phyloP scores from a whole-genome alignment of 495 filamentous ascomycete genomes.

The Talaromyces wortmannii region DNA sequence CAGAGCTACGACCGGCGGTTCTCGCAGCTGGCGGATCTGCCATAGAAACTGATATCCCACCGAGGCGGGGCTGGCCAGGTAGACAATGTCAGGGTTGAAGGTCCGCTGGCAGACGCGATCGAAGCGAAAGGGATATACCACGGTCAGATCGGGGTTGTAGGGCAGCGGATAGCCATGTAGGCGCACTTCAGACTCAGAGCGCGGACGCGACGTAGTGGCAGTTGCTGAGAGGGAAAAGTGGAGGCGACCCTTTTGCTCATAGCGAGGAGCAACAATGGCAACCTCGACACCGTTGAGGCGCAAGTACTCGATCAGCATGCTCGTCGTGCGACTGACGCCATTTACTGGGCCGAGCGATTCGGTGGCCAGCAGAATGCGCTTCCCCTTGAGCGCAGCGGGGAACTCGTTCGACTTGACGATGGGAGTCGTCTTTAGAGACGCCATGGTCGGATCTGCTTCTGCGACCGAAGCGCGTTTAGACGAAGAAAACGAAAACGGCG shows the following conservation, averaged over 20 bases:
- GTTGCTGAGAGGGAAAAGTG: constrained; percentile 12
- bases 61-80: constrained; percentile 57
- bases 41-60: constrained; percentile 59
- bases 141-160: constrained; percentile 56
- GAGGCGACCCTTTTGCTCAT: constrained; percentile 14
- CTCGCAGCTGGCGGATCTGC: constrained; percentile 45
- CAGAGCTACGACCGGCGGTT: constrained; percentile 46
- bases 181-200: constrained; percentile 30
- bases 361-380: constrained; percentile 52
- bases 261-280: constrained; percentile 50
- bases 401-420: constrained; percentile 15
- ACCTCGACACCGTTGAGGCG: constrained; percentile 47
- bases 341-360: constrained; percentile 62
- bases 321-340: constrained; percentile 56
- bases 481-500: neutral
- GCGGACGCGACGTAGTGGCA: constrained; percentile 4
- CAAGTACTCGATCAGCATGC: constrained; percentile 55
- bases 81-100: constrained; percentile 52
- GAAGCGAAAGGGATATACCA: constrained; percentile 56
- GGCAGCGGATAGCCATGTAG: constrained; percentile 54
- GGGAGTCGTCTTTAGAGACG: neutral
- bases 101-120: constrained; percentile 43
- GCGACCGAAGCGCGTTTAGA: neutral
- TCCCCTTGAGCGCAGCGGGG: constrained; percentile 41
- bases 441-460: neutral